Base-by-base conservation (phyloP, 371 early-diverging fungal species). In the Cokeromyces recurvatus region DNA sequence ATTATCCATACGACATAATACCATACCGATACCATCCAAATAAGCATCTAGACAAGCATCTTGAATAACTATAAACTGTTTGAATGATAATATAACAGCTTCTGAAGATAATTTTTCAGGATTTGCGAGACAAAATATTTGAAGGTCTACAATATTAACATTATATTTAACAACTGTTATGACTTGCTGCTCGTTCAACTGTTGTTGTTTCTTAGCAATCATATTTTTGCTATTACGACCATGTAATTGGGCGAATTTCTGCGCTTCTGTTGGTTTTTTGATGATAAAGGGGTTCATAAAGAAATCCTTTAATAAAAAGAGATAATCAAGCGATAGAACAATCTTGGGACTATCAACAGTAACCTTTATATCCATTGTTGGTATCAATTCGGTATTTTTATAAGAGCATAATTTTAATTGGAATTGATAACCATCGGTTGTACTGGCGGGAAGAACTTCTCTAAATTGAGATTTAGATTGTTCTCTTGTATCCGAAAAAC, bases 1-100 rank as follows among this genome's bases (percentile, higher is more conserved):
- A 35, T 77, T 72, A 57, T 91, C 86, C 86, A 96, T 92, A 19
- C 82, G 82, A 72, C 95, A 96, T 38, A 97, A 70, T 14, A 86
- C 76, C 82, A 95, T 89, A 22, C 92, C 87, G 32, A 94, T 77
- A 22, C 89, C 81, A 16, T 90, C 81, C 24, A 93, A 66, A 14
- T 79, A 68, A 4, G 90, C 53, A 0, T 77, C 68, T 43, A 86
- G 62, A 11, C 81, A 62, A 12, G 78, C 62, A 40, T 91, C 81
- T 53, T 89, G 87, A 8, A 79, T 60, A 6, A 91, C 50, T 12
- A 82, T 68, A 0, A 95, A 66, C 42, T 94, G 87, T 20, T 87
- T 76, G 8, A 89, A 79, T 0, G 82, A 79, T 17, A 97, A 73
- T 9, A 94, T 75, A n/a, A 96, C 77, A 2, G 98, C 97, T 45